These are phyloP conservation scores for Pseudogymnoascus sp. DNA, from an alignment of 2,329 filamentous ascomycete genomes.

Conservation along the genomic window DNA sequence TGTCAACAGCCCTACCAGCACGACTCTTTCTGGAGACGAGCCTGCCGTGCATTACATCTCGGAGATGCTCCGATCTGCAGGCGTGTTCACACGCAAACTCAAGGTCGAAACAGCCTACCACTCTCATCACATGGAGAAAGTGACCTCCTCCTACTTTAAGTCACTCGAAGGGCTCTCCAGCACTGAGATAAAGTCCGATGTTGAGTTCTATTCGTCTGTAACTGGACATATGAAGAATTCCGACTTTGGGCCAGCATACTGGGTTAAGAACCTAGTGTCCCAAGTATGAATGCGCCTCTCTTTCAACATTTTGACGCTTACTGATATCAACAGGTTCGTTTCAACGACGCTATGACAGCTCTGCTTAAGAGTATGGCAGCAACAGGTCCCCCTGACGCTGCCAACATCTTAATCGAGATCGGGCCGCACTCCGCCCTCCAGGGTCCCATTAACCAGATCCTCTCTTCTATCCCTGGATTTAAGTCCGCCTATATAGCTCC, in stretches of 20 bases:
- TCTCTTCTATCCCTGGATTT: slow-evolving; percentile 8
- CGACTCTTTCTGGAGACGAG: slow-evolving; percentile 21
- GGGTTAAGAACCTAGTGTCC: slow-evolving; percentile 37
- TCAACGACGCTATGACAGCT: slow-evolving; percentile 31
- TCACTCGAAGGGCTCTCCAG: slow-evolving; percentile 11
- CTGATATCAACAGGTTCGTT: slow-evolving; percentile 34
- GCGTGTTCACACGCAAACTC: slow-evolving; percentile 16
- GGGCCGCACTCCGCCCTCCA: slow-evolving; percentile 32
- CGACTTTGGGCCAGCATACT: slow-evolving; percentile 29
- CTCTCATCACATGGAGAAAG: slow-evolving; percentile 28
- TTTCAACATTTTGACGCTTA: not conserved
- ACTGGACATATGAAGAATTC: not conserved
- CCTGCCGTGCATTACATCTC: slow-evolving; percentile 11
- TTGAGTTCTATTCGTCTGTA: not conserved
- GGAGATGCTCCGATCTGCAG: slow-evolving; percentile 12
- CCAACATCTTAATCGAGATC: slow-evolving; percentile 1
- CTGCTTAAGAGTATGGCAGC: slow-evolving; percentile 12
- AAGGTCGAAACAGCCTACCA: slow-evolving; percentile 23
- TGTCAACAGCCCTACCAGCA: slow-evolving; percentile 22
- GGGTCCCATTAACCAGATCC: slow-evolving; percentile 23
- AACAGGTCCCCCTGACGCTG: not conserved
- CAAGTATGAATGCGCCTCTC: slow-evolving; percentile 33
- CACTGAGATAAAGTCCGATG: not conserved
- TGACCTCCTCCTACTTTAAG: slow-evolving; percentile 21
- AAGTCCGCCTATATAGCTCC: slow-evolving; percentile 12